Conservation (phyloP, 371 early-diverging fungal genomes). For the Apophysomyces variabilis region DNA sequence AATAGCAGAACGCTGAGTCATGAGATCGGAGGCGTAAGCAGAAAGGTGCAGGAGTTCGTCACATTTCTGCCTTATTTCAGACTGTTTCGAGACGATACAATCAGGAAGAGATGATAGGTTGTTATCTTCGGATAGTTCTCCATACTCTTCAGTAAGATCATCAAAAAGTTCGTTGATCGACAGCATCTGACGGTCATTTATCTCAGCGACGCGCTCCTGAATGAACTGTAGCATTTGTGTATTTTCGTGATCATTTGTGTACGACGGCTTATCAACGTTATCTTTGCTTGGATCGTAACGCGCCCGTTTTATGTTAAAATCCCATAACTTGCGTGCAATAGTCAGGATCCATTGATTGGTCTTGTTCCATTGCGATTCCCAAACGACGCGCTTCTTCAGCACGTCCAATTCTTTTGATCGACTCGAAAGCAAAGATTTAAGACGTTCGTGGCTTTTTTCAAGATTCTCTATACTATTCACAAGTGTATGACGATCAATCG, state of each 20-base stretch:
- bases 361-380: constrained; percentile 43
- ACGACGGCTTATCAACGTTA: constrained; percentile 42
- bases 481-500: constrained; percentile 40
- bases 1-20: constrained; percentile 41
- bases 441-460: constrained; percentile 26
- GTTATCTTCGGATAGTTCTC: constrained; percentile 1
- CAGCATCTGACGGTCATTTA: constrained; percentile 21
- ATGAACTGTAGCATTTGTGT: constrained; percentile 37
- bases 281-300: constrained; percentile 45
- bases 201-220: constrained; percentile 39
- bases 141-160: constrained; percentile 8
- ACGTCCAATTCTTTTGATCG: constrained; percentile 37
- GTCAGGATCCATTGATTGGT: constrained; percentile 44
- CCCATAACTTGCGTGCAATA: constrained; percentile 47
- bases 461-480: constrained; percentile 34
- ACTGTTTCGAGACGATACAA: constrained; percentile 29
- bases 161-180: constrained; percentile 9
- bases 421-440: constrained; percentile 25
- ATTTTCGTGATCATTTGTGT: constrained; percentile 37
- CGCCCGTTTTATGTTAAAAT: constrained; percentile 47
- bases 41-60: constrained; percentile 31
- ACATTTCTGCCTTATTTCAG: constrained; percentile 33
- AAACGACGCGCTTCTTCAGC: constrained; percentile 35
- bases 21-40: constrained; percentile 36
- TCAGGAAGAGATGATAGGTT: constrained; percentile 15